Percentiles rank a stretch among this genome's conserved stretches.
Evolutionary conservation across 2,329 filamentous ascomycete genomes (phyloP).

Genomic region (Fusarium nygamai): DNA sequence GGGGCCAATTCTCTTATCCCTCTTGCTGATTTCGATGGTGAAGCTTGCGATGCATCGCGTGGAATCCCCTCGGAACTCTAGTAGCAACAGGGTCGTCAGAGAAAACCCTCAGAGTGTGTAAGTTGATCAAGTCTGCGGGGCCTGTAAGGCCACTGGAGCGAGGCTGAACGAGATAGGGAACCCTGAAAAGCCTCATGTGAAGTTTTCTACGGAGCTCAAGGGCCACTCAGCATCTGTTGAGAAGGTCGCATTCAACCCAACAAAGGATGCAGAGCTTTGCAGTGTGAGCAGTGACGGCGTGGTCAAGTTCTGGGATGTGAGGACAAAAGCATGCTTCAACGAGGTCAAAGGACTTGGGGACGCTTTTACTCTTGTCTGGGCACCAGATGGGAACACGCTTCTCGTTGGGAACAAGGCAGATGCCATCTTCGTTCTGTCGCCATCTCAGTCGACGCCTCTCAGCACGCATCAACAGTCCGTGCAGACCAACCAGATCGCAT

Average conservation of each 20-base stretch:
- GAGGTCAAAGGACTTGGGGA: constrained; percentile 74
- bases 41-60: constrained; percentile 82
- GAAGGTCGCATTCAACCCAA: constrained; percentile 81
- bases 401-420: constrained; percentile 79
- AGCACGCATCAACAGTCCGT: constrained; percentile 68
- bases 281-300: constrained; percentile 79
- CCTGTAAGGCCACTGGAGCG: not conserved
- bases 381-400: constrained; percentile 74
- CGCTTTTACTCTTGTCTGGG: constrained; percentile 78
- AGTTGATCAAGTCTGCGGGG: constrained; percentile 37
- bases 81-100: constrained; percentile 84
- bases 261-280: constrained; percentile 79
- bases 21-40: constrained; percentile 19
- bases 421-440: constrained; percentile 70
- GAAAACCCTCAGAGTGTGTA: constrained; percentile 77
- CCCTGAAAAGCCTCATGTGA: constrained; percentile 77
- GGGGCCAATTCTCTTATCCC: not conserved
- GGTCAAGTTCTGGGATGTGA: constrained; percentile 83
- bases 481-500: constrained; percentile 77
- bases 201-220: constrained; percentile 79
- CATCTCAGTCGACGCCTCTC: constrained; percentile 64
- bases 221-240: constrained; percentile 74
- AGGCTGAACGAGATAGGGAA: constrained; percentile 64
- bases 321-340: constrained; percentile 75
- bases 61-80: constrained; percentile 86